A percentile compares a stretch with the other conserved stretches of the same genome.
Evolutionary conservation across 108 stramenopile genomes (phyloP).

Genomic region (Cyclotella kingstonii): DNA sequence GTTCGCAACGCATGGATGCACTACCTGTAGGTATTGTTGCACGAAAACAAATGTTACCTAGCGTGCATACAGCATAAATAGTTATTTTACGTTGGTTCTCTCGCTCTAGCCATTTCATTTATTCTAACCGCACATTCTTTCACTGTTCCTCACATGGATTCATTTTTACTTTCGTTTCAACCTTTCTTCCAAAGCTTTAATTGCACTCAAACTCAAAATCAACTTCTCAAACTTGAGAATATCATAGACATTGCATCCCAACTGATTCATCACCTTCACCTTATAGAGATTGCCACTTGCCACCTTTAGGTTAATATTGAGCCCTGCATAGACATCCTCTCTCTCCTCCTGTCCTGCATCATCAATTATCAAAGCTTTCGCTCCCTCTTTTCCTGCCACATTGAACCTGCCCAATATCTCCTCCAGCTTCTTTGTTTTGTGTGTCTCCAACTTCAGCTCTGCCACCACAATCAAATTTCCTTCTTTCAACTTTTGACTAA

Average conservation of each 20-base stretch:
- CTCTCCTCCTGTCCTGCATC: conserved; percentile 19
- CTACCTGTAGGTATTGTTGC: too few species aligned
- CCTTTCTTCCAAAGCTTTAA: conserved; percentile 60
- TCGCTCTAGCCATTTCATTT: too few species aligned
- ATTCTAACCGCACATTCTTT: too few species aligned
- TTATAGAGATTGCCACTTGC: conserved; percentile 62
- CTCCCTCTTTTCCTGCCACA: conserved; percentile 48
- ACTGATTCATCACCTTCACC: conserved; percentile 63
- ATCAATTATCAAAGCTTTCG: conserved; percentile 70
- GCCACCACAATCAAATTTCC: conserved; percentile 73
- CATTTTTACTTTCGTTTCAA: conserved; percentile 33
- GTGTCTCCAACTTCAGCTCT: conserved; percentile 54
- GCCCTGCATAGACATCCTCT: conserved; percentile 46
- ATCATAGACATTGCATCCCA: conserved; percentile 69
- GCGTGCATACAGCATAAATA: too few species aligned
- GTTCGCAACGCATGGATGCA: too few species aligned
- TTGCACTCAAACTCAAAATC: conserved; percentile 60
- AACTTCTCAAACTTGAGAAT: conserved; percentile 77
- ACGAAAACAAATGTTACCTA: too few species aligned
- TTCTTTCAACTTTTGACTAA: conserved; percentile 81
- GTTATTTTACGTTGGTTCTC: too few species aligned
- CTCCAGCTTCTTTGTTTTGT: conserved; percentile 69
- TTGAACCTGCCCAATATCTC: conserved; percentile 42
- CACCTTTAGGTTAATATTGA: conserved; percentile 72
- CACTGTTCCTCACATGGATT: background rate